Evolutionary conservation across 2,329 filamentous ascomycete species (phyloP).

Genomic region (Colletotrichum destructivum): DNA sequence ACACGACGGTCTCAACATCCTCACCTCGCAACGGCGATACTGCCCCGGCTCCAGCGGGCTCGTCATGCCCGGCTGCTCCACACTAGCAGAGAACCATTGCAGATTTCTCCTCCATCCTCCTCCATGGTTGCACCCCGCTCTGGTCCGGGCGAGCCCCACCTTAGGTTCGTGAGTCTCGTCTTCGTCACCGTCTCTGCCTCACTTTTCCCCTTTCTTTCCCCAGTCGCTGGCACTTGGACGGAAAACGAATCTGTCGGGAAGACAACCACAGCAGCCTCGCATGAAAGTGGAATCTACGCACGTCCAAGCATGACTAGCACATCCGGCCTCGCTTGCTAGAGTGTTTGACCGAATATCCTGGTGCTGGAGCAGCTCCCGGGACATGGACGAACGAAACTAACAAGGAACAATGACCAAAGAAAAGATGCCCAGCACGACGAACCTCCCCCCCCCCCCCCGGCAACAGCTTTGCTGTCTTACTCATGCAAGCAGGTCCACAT

Average conservation of each 20-base stretch:
- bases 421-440: too few species aligned
- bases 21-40: slow-evolving; percentile 8
- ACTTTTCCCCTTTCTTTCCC: neutral
- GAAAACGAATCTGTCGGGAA: neutral
- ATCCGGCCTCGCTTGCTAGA: neutral
- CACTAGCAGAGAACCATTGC: neutral
- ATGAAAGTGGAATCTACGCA: slow-evolving; percentile 8
- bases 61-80: slow-evolving; percentile 8
- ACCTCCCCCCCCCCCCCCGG: neutral
- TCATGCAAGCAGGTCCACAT: neutral
- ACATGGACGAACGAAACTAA: neutral
- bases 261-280: neutral
- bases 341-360: neutral
- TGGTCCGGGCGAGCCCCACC: slow-evolving; percentile 4
- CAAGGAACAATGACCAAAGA: neutral
- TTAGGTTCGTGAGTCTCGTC: slow-evolving; percentile 17
- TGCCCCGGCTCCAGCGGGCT: slow-evolving; percentile 5
- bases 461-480: neutral
- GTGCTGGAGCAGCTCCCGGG: neutral
- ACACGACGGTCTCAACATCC: slow-evolving; percentile 14
- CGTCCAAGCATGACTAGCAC: slow-evolving; percentile 7
- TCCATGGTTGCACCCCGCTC: neutral
- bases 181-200: neutral
- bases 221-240: neutral
- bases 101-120: neutral